Percentiles rank a stretch among this genome's conserved stretches.
Conservation (phyloP, 2,329 filamentous ascomycete genomes). For the Colletotrichum cordylinicola region DNA sequence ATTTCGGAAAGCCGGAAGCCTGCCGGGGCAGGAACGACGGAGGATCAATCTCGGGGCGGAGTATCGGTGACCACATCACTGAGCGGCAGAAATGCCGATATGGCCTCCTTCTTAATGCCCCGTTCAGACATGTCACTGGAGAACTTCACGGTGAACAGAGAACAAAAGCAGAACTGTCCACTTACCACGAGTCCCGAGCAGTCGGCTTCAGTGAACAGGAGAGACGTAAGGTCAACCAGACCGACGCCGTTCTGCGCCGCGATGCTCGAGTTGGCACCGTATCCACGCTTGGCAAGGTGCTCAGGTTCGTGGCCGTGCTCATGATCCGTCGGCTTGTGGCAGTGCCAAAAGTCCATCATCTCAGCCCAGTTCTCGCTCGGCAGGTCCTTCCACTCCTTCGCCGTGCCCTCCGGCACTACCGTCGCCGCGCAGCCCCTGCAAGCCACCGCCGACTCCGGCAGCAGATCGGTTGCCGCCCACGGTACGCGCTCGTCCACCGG, state of each 20-base stretch:
- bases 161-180: conserved; percentile 23
- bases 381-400: conserved; percentile 82
- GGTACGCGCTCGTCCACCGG: conserved; percentile 44
- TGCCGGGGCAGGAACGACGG: conserved; percentile 27
- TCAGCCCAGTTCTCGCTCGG: conserved; percentile 98
- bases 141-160: not conserved
- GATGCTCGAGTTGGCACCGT: conserved; percentile 81
- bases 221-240: conserved; percentile 81
- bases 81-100: conserved; percentile 45
- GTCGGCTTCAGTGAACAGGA: conserved; percentile 74
- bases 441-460: conserved; percentile 42
- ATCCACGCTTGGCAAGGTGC: conserved; percentile 71
- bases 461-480: conserved; percentile 62
- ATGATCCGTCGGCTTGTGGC: conserved; percentile 83
- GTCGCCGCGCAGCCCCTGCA: conserved; percentile 45
- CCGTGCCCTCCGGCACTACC: conserved; percentile 42
- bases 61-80: conserved; percentile 72
- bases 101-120: conserved; percentile 69
- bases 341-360: conserved; percentile 99
- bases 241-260: conserved; percentile 70
- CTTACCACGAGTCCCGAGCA: conserved; percentile 53
- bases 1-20: not conserved
- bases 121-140: not conserved
- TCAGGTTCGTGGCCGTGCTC: conserved; percentile 43
- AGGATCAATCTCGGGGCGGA: conserved; percentile 65